Conservation (phyloP, 2,329 filamentous ascomycete species). For the Claviceps fusiformis region DNA sequence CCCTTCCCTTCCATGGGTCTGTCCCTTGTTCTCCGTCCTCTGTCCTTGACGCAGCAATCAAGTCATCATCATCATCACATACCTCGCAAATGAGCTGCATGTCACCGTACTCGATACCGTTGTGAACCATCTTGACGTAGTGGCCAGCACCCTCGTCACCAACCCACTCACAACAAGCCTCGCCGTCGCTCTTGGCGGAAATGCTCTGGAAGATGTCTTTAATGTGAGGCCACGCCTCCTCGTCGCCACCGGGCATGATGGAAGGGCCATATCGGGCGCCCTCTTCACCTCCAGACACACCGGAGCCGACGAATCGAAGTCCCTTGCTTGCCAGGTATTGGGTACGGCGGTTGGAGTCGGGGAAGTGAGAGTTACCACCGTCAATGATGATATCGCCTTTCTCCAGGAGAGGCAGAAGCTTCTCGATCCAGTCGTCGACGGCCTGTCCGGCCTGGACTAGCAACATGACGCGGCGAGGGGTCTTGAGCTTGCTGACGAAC, state of each 20-base stretch:
- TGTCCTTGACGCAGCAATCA: too few relatives aligned
- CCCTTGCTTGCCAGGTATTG: slow-evolving; percentile 77
- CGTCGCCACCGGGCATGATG: slow-evolving; percentile 97
- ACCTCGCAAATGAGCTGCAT: slow-evolving; percentile 99
- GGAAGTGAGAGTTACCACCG: slow-evolving; percentile 96
- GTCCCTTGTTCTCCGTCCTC: background rate
- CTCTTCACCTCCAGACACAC: slow-evolving; percentile 98
- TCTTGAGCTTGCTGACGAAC: slow-evolving; percentile 94
- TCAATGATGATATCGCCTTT: slow-evolving; percentile 97
- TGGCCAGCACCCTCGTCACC: slow-evolving; percentile 98
- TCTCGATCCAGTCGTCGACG: slow-evolving; percentile 98
- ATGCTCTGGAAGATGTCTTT: slow-evolving; percentile 99
- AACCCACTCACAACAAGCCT: slow-evolving; percentile 99
- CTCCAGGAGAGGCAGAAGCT: slow-evolving; percentile 71
- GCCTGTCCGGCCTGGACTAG: slow-evolving; percentile 97
- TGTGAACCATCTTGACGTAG: slow-evolving; percentile 99
- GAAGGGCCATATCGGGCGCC: slow-evolving; percentile 95
- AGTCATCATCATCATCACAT: slow-evolving; percentile 23
- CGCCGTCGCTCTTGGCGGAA: slow-evolving; percentile 90
- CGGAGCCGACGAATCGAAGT: slow-evolving; percentile 88
- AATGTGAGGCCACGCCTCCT: slow-evolving; percentile 94
- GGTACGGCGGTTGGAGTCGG: slow-evolving; percentile 95
- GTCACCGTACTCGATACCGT: slow-evolving; percentile 99
- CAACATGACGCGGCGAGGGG: slow-evolving; percentile 91
- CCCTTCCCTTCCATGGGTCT: background rate